Percentiles rank a stretch among this genome's conserved stretches.
Conservation (phyloP, 495 filamentous ascomycete species). For the Massariosphaeria phaeospora region DNA sequence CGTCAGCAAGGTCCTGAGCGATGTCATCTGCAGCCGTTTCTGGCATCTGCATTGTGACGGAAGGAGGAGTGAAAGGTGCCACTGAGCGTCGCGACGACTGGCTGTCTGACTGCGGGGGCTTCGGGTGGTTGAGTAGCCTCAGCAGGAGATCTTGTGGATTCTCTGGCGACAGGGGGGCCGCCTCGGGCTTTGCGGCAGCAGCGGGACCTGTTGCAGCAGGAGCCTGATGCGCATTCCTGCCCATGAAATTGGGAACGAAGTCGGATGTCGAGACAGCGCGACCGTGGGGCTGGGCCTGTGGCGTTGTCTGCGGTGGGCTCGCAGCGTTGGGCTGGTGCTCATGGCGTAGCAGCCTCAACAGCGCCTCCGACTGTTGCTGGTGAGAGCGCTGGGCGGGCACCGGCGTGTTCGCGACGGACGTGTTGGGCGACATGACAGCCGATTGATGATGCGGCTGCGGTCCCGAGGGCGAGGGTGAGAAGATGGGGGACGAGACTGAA, state of each 20-base stretch:
- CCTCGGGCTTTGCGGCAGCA: constrained; percentile 25
- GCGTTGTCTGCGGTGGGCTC: constrained; percentile 8
- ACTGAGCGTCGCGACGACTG: not conserved
- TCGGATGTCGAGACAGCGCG: constrained; percentile 59
- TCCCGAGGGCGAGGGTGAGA: constrained; percentile 35
- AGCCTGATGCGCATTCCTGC: constrained; percentile 31
- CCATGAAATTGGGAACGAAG: constrained; percentile 58
- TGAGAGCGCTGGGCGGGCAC: constrained; percentile 39
- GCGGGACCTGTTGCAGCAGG: constrained; percentile 32
- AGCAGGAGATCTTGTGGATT: constrained; percentile 64
- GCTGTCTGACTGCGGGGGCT: constrained; percentile 39
- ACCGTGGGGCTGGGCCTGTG: constrained; percentile 27
- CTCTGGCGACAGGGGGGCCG: constrained; percentile 12
- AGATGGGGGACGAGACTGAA: constrained; percentile 39
- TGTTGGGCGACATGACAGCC: constrained; percentile 40
- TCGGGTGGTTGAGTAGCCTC: constrained; percentile 57
- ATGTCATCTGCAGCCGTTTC: constrained; percentile 32
- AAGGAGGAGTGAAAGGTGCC: constrained; percentile 4
- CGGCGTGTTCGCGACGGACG: constrained; percentile 41
- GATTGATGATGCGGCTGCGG: constrained; percentile 37
- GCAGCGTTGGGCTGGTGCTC: constrained; percentile 40
- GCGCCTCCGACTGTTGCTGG: constrained; percentile 52
- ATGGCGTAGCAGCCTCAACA: constrained; percentile 86
- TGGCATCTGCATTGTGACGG: constrained; percentile 8
- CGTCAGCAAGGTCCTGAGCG: constrained; percentile 26